Percentiles rank a stretch among this genome's conserved stretches.
Evolutionary conservation across 2,329 filamentous ascomycete genomes (phyloP).

Genomic region (Ophiostoma piceae): DNA sequence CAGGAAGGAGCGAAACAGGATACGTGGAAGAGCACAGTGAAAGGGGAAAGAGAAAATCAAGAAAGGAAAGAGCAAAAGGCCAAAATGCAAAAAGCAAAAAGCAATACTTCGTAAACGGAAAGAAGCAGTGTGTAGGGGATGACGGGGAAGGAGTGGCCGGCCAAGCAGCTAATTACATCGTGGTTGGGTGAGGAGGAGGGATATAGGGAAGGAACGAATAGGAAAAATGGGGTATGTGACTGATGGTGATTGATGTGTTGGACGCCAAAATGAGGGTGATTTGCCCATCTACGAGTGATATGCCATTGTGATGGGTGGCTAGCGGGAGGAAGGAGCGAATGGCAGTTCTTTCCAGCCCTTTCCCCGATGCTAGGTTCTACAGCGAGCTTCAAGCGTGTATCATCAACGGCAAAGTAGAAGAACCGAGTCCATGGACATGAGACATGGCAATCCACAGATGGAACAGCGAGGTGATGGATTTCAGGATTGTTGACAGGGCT

Average conservation of each 20-base stretch:
- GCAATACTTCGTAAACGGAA: neutral
- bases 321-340: conserved; percentile 9
- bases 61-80: neutral
- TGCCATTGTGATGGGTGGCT: neutral
- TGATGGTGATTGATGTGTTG: conserved; percentile 15
- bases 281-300: neutral
- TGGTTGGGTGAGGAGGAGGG: neutral
- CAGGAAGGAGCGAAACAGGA: neutral
- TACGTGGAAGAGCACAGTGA: neutral
- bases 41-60: neutral
- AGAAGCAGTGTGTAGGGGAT: neutral
- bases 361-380: neutral
- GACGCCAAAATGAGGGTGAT: neutral
- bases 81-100: neutral
- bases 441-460: conserved; percentile 3
- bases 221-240: conserved; percentile 11
- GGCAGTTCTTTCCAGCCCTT: neutral
- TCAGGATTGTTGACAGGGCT: neutral
- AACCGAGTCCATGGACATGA: neutral
- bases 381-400: conserved; percentile 13
- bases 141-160: conserved; percentile 12
- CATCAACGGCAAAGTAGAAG: conserved; percentile 13
- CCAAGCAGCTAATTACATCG: neutral
- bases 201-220: conserved; percentile 15
- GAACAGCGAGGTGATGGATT: neutral